Evolutionary conservation across 148 eudicot genomes (phyloP), one percentile per base, ranked within the genome.

Genomic region (Cornus florida): DNA sequence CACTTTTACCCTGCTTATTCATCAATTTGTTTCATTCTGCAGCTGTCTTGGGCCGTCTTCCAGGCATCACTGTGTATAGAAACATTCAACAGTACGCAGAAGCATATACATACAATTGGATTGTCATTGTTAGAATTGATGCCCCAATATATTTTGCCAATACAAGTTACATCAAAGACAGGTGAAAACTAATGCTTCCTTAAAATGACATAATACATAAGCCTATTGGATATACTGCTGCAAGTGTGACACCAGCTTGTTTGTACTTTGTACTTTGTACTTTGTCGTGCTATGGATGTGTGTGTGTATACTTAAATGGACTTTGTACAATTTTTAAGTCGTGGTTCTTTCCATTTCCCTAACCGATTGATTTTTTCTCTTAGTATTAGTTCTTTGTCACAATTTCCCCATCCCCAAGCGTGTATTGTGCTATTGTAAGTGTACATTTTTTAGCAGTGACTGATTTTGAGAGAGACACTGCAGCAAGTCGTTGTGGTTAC

Each of bases 101-200:
- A 86, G 97, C 95, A 78, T 92, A 92, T 83, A 90, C 92, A 23
- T 92, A 97, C 87, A 88, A 89, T 62, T 98, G 99, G 38, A 89
- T 97, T 64, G 99, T 97, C 75, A 83, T 94, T 83, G 98, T 97
- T 82, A 94, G 99, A 31, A 84, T 97, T 77, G 98, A 97, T 91
- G 95, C 99, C 12, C 99, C 99, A 13, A 94, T 97, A 31, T 97
- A 97, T 82, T 97, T 97, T 91, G 99, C 99, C 56, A 97, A 97
- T 84, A 97, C 80, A 73, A 97, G 97, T 78, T 94, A 90, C 84
- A 94, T 97, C 73, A 97, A 97, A 81, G 99, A 97, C 83, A 92
- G 98, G 99, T 90, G 46, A 81, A 41, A 48, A 59, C 17, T 62
- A 23, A 71, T 69, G 5, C n/a, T 19, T 77, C n/a, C n/a, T 64